Evolutionary conservation across 352 stramenopile species (phyloP), one percentile per base, ranked within the genome.

Genomic region (Phytopythium litorale): DNA sequence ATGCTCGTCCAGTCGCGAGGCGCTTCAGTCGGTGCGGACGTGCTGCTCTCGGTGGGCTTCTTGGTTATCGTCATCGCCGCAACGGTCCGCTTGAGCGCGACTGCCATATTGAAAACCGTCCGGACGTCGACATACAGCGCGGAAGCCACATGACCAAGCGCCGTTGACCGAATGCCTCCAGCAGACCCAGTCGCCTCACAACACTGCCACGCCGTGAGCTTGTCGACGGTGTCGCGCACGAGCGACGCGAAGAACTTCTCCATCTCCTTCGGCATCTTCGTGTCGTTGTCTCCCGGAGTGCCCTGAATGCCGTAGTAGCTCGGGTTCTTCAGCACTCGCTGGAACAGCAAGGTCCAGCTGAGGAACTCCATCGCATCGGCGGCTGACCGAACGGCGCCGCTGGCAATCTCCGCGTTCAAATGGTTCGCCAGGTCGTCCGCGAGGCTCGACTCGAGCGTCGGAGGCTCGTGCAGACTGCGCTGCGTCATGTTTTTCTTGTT

Each of bases 401-500:
- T 92, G 12, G 92, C 87, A 64, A 99, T 96, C 72, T 99, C 97
- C 11, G 97, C 97, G 71, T 99, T 99, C 21, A 99, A 60, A 54
- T 98, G 94, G 79, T 99, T 98, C 1, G 64, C 60, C 53, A 80
- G 58, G 25, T 94, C 73, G 21, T 80, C 79, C 8, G 84, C 68
- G 3, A 99, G 86, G 18, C 92, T 97, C 46, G 94, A 99, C 74
- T 99, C 97, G 11, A 99, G 90, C 37, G 97, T 95, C 50, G 99
- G 97, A 7, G 97, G 97, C 60, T 99, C 96, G 65, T 99, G 98
- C 23, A 99, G 76, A 58, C 99, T 98, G 60, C 98, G 98, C 69
- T 98, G 94, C 45, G 97, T 98, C 77, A 99, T 98, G 66, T 97
- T 98, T 81, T 99, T 99, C 81, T 99, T 99, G 45, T 88, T 92